Evolutionary conservation across 2,329 filamentous ascomycete species (phyloP), one percentile per base, ranked within the genome.

Genomic region (Pseudocercospora eumusae): DNA sequence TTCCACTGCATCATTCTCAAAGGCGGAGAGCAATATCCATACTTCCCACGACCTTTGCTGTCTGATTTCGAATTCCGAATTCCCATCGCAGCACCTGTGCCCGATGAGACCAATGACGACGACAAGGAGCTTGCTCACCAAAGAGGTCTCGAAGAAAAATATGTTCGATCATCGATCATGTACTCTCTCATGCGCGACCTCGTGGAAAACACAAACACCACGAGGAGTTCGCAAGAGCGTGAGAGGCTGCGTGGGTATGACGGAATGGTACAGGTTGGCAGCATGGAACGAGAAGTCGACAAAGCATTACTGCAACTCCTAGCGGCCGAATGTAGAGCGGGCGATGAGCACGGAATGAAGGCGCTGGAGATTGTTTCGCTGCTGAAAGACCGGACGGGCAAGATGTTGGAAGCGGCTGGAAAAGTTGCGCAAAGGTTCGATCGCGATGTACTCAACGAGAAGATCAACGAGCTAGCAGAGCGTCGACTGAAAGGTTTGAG

Each of bases 1-100:
- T 99, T 99, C 77, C 93, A 98, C 82, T 99, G 96, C 79, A 97
- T 99, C 78, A 98, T 99, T 70, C 87, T 99, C 73, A 99, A 99
- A 79, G 95, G 95, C 65, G 90, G 90, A 36, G 95, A 99, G 74
- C 86, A 89, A 73, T 91, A 97, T 73, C 93, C 93, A 0, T 97
- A 95, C 79, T 98, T 93, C 78, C 95, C 92, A 10, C 88, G 90
- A 9, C 93, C 92, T 1, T 81, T 97, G 40, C 87, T 99, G 36
- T 93, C 89, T 45, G 95, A 99, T 75, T 99, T 99, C 73, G 91
- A 92, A 54, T 96, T 99, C 75, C 86, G 88, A 47, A 85, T 99
- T 18, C 95, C 96, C 0, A 80, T 97, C 33, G 85, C 86, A 3
- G 59, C 66, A 85, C 85, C 1, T 75, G 79, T 4, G 75, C 79